Conservation (phyloP, 495 filamentous ascomycete species). For the Trichoderma virens region DNA sequence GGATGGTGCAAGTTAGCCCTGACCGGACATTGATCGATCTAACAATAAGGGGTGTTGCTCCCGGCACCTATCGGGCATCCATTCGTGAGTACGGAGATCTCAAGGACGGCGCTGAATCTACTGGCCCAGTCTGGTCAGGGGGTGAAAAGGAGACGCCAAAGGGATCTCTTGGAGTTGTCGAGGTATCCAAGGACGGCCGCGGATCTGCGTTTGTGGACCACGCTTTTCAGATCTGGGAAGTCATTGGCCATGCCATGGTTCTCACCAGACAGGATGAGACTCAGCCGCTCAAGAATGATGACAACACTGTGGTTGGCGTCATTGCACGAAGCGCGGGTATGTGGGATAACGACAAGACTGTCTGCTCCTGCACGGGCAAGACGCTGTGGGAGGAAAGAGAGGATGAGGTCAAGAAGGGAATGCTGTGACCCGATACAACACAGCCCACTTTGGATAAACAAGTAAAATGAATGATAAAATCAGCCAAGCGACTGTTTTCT, state of each 20-base stretch:
- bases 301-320: conserved; percentile 80
- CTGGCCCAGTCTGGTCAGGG: conserved; percentile 71
- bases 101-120: conserved; percentile 67
- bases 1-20: conserved; percentile 73
- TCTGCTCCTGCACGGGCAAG: conserved; percentile 91
- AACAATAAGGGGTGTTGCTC: conserved; percentile 74
- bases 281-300: conserved; percentile 57
- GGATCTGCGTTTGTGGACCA: conserved; percentile 74
- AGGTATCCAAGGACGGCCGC: conserved; percentile 59
- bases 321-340: conserved; percentile 91
- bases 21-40: conserved; percentile 78
- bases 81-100: conserved; percentile 87
- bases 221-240: conserved; percentile 83
- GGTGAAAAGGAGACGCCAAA: conserved; percentile 41
- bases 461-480: not conserved
- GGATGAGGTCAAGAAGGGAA: conserved; percentile 80
- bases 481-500: not conserved
- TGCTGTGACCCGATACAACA: conserved; percentile 49
- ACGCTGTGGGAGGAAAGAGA: conserved; percentile 95
- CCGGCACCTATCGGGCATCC: conserved; percentile 74
- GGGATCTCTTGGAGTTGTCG: conserved; percentile 66
- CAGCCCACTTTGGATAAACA: not conserved
- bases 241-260: conserved; percentile 86
- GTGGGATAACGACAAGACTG: conserved; percentile 98
- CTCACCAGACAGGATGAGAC: conserved; percentile 54